These are phyloP conservation scores for Phytophthora meadii DNA, from an alignment of 352 stramenopile genomes.

Conservation along the genomic window DNA sequence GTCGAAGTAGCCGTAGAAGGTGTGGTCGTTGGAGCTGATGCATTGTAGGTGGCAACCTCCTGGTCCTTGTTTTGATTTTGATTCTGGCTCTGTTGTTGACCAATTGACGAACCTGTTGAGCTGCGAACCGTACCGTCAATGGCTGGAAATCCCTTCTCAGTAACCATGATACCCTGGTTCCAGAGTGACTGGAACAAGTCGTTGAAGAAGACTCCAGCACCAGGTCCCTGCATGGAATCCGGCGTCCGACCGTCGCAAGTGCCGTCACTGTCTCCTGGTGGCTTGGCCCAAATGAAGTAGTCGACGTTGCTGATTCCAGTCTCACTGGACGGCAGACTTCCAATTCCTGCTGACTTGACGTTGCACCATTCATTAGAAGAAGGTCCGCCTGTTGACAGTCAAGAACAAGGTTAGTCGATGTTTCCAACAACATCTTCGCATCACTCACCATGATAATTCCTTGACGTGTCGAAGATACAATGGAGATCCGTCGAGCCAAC, in stretches of 20 bases:
- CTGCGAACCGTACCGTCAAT: constrained; percentile 47
- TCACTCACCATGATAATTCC: constrained; percentile 53
- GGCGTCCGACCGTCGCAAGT: constrained; percentile 48
- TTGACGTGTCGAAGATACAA: constrained; percentile 74
- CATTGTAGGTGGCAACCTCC: constrained; percentile 17
- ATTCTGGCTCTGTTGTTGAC: constrained; percentile 10
- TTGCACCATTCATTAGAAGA: constrained; percentile 75
- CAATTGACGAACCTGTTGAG: constrained; percentile 18
- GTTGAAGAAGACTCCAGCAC: constrained; percentile 64
- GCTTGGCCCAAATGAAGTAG: constrained; percentile 82
- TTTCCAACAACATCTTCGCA: not conserved
- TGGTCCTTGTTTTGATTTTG: constrained; percentile 7
- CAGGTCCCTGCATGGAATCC: constrained; percentile 60
- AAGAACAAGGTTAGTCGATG: constrained; percentile 6
- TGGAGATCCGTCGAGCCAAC: constrained; percentile 44
- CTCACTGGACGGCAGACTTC: constrained; percentile 53
- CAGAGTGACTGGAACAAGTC: constrained; percentile 63
- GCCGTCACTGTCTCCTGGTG: constrained; percentile 69
- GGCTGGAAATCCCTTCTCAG: constrained; percentile 39
- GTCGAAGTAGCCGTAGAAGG: constrained; percentile 15
- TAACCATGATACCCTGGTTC: constrained; percentile 76
- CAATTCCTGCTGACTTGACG: constrained; percentile 64
- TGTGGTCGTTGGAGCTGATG: constrained; percentile 12
- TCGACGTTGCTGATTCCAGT: constrained; percentile 66
- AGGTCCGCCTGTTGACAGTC: constrained; percentile 20